Base-by-base conservation (phyloP, 192 early-diverging fungal species). In the Geranomyces michiganensis region DNA sequence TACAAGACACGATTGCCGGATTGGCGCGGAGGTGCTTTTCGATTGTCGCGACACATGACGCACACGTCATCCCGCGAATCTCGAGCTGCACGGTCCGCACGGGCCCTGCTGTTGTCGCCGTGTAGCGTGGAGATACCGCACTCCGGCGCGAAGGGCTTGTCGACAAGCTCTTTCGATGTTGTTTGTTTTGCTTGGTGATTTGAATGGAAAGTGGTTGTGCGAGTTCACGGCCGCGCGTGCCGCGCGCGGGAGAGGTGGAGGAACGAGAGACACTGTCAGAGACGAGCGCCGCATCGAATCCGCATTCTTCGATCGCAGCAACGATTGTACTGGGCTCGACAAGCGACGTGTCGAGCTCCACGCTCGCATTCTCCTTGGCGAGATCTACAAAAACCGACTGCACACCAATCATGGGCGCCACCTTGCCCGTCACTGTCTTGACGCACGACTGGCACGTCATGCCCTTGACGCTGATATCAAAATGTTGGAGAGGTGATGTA, bases 1-100 rank as follows among this genome's bases (percentile, higher is more conserved):
- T 90, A 66, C 93, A 87, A 3, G 81, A 85, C 6, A 81, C 61
- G 1, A 99, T 82, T 26, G 93, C 94, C 0, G 82, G 77, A 8
- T 81, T 73, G 0, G 71, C 62, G 24, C 74, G 56, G 31, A 97
- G 70, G 6, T 85, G 81, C 21, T 86, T 87, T 81, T 97, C 94
- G 22, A 99, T 91, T 2, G 88, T 80, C 32, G 86, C 86, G 0
- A 99, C 96, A 79, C 97, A 99, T 4, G 91, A 91, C 6, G 95
- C 88, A 81, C 96, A 98, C 33, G 97, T 96, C 97, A 99, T 99
- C 6, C 97, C 97, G 26, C 78, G 84, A 24, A 99, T 85, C 67
- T 91, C 84, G 13, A 97, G 71, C 21, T 43, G 48, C 14, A 69
- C 66, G 19, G 67, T 62, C 22, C 60, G 41, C 22, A 72, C 53